phyloP scores from a whole-genome alignment of 345 rosid species.

The Lepidium didymum region DNA sequence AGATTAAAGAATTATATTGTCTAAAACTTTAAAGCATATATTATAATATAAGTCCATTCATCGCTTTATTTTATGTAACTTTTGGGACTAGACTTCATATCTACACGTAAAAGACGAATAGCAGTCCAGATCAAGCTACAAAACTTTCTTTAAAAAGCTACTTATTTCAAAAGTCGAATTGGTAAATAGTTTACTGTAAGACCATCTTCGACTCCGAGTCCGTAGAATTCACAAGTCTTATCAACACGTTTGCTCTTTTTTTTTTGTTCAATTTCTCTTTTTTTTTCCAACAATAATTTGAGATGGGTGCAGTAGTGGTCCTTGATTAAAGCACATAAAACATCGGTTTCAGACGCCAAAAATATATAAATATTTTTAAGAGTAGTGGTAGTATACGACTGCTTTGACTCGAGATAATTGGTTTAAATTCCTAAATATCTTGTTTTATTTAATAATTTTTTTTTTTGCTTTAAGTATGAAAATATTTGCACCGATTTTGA shows the following conservation, averaged over 20 bases:
- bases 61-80: neutral
- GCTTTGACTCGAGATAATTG: too few relatives aligned
- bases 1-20: neutral
- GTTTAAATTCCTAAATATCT: too few relatives aligned
- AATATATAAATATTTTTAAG: too few relatives aligned
- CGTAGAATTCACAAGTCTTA: neutral
- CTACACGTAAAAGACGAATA: neutral
- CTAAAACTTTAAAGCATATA: neutral
- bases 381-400: too few relatives aligned
- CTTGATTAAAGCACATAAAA: too few relatives aligned
- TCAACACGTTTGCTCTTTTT: neutral
- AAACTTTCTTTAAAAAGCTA: neutral
- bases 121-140: neutral
- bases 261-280: neutral
- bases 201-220: neutral
- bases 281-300: too few relatives aligned
- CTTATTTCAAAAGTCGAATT: neutral
- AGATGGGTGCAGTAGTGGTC: too few relatives aligned
- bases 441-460: too few relatives aligned
- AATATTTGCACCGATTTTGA: too few relatives aligned
- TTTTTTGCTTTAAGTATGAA: too few relatives aligned
- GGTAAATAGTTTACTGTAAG: neutral
- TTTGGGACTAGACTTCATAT: neutral
- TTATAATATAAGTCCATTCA: neutral
- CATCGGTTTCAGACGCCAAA: too few relatives aligned